Percentiles rank a stretch among this genome's conserved stretches.
Conservation (phyloP, 192 early-diverging fungal species). For the Kappamyces sp. region DNA sequence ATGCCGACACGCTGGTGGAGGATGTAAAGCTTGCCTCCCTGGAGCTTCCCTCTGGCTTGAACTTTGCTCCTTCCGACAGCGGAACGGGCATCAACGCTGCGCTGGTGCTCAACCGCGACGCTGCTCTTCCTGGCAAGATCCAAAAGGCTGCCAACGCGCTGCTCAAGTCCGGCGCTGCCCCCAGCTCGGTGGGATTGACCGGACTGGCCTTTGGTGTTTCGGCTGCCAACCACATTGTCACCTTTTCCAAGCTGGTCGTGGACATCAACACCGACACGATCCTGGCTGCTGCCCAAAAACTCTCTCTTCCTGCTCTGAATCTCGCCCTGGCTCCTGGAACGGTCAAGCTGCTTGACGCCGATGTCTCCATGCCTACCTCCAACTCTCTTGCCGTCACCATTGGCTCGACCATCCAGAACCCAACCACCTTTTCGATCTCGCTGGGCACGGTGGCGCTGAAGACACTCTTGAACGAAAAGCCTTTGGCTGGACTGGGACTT, state of each 20-base stretch:
- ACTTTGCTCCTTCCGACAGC: background rate
- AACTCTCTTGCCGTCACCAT: slow-evolving; percentile 12
- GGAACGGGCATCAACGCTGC: background rate
- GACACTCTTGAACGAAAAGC: slow-evolving; percentile 12
- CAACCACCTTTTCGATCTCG: slow-evolving; percentile 18
- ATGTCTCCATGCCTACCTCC: slow-evolving; percentile 10
- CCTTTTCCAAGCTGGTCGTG: slow-evolving; percentile 35
- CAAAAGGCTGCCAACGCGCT: slow-evolving; percentile 26
- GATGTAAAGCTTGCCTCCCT: slow-evolving; percentile 1
- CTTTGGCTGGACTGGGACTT: slow-evolving; percentile 14
- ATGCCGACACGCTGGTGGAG: background rate
- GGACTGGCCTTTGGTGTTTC: slow-evolving; percentile 33
- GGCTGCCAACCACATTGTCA: slow-evolving; percentile 23
- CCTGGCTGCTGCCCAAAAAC: background rate
- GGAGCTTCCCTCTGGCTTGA: background rate
- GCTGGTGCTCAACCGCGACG: slow-evolving; percentile 1
- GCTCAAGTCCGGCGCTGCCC: slow-evolving; percentile 6
- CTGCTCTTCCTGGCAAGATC: slow-evolving; percentile 11
- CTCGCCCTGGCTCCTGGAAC: slow-evolving; percentile 14
- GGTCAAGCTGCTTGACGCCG: slow-evolving; percentile 14
- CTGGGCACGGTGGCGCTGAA: slow-evolving; percentile 15
- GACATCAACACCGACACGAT: slow-evolving; percentile 24
- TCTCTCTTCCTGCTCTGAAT: slow-evolving; percentile 6
- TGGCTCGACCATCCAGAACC: slow-evolving; percentile 20
- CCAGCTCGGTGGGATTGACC: slow-evolving; percentile 27